Evolutionary conservation across 495 filamentous ascomycete genomes (phyloP), one percentile per base, ranked within the genome.

Genomic region (Glonium stellatum): DNA sequence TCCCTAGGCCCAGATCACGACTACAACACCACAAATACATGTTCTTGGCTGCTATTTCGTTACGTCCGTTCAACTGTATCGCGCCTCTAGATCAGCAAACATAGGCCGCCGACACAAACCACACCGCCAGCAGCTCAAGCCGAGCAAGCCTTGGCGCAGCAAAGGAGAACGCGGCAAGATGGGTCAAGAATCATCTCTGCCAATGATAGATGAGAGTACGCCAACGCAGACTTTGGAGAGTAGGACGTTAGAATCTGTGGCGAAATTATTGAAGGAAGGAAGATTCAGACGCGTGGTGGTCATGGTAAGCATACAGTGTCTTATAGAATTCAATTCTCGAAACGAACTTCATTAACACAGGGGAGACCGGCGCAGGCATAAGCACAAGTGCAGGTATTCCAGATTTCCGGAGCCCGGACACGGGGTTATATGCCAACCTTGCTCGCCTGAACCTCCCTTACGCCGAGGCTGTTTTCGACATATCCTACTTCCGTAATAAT

Each of bases 371-470:
- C 52, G 83, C 82, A 18, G 83, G 83, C 46, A 83, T 86, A 55
- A 68, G 64, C 46, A 76, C 72, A 3, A 67, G 71, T 15, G 75
- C 66, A 31, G 73, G 74, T 8, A 76, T 90, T 49, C 87, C 87
- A 52, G 87, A 90, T 70, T 90, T 90, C 71, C 81, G 87, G 54
- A 87, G 84, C 5, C 87, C 87, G 53, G 82, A 83, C 21, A 89
- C 87, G 5, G 87, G 87, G 4, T 78, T 90, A 8, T 90, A 90
- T 67, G 83, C 89, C 69, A 97, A 97, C 68, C 81, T 97, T 12
- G 85, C 86, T 12, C 80, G 84, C 53, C 82, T 97, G 36, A 82
- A 93, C 55, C 80, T 97, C 1, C 90, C 91, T 2, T 86, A 91
- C 67, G 84, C 92, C 10, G 85, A 87, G 71, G 79, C 78, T 42